Base-by-base conservation (phyloP, 2,329 filamentous ascomycete genomes). In the Biscogniauxia marginata region DNA sequence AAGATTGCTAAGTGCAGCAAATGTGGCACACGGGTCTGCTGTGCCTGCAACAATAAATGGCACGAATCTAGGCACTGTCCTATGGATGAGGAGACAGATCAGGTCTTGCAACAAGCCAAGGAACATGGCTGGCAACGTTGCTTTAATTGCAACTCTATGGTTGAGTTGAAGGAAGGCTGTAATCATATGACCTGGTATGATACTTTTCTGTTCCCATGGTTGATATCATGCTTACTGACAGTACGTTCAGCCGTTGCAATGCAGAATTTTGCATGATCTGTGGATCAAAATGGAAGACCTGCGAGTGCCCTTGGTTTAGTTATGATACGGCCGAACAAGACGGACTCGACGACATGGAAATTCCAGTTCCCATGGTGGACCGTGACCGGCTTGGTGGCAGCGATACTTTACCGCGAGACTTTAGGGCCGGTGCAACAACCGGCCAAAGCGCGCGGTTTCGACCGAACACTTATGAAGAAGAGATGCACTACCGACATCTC, bases 261-360 rank as follows among this genome's bases (percentile, higher is more conserved):
- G 90, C 90, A 23, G 84, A 96, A 65, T 96, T 96, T 67, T 96
- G 92, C 74, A 92, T 95, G 84, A 81, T 90, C 22, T 96, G 92
- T 69, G 91, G 89, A 20, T 70, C 78, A 25, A 89, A 89, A 65
- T 96, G 91, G 91, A 93, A 91, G 74, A 86, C 80, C 1, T 96
- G 91, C 68, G 85, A 89, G 52, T 96, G 91, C 63, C 87, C 89
- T 0, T 90, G 86, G 85, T 92, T 93, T 77, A 89, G 86, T 68
- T 84, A 86, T 65, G 80, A 84, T 22, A 62, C 70, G 3, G 70
- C 75, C 4, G 83, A 85, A 51, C 75, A 74, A 11, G 85, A 88
- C 61, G 77, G 77, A 3, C 70, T 84, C 8, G 76, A 80, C 13
- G 78, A 84, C 56, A 79, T 84, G 74, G 74, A 78, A 44, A 71